Base-by-base conservation (phyloP, 2,329 filamentous ascomycete genomes). In the Hypoxylon sp. region DNA sequence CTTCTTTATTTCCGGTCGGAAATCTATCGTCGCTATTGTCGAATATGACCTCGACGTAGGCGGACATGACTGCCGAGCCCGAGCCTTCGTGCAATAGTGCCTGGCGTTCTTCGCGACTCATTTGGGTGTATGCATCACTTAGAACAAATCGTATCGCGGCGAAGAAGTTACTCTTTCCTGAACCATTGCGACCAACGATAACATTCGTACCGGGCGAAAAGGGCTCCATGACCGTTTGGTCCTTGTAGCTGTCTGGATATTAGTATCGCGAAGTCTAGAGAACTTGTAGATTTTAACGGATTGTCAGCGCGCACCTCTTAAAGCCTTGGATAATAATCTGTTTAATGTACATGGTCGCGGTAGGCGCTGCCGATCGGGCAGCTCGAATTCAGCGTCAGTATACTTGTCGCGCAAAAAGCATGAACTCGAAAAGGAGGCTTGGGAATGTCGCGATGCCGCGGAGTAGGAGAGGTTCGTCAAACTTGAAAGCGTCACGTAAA, bases 281-380 rank as follows among this genome's bases (percentile, higher is more conserved):
- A 14, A 17, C 44, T 68, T 44, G 64, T 56, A 47, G 50, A 71
- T 50, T 54, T 50, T 31, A 65, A 78, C 61, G 73, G 67, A 47
- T 69, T 39, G 48, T 62, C 61, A 44, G 57, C 63, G 78, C 82
- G 74, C 81, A 97, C 94, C 94, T 98, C 84, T 99, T 99, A 85
- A 99, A 99, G 90, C 96, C 96, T 82, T 99, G 96, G 80, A 99
- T 98, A 81, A 98, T 98, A 81, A 98, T 98, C 85, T 99, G 96
- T 83, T 99, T 99, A 88, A 99, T 98, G 85, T 97, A 96, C 94
- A 98, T 97, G 79, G 76, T 85, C 80, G 77, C 75, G 68, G 70
- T 70, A 67, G 72, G 70, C 72, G 76, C 77, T 77, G 77, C 77
- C 77, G 68, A 63, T 68, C 74, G 75, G 77, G 77, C 77, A 78